Evolutionary conservation across 495 filamentous ascomycete species (phyloP).

Genomic region (Penicillium cosmopolitanum): DNA sequence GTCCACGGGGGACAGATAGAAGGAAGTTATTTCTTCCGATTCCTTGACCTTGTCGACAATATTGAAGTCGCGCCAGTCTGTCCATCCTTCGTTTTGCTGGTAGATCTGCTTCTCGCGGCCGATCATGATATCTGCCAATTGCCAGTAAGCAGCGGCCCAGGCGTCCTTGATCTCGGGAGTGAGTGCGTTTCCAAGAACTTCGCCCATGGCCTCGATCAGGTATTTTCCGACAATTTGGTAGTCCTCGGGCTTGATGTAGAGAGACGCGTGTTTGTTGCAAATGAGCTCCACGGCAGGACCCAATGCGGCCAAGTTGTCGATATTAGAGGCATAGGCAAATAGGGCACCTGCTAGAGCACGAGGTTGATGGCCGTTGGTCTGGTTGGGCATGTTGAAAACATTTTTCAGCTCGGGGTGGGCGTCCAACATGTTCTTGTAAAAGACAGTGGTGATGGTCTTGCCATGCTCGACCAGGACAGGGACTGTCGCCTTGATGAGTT

Average conservation of each 20-base stretch:
- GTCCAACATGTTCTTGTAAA: conserved; percentile 69
- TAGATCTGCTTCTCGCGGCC: conserved; percentile 64
- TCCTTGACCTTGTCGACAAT: conserved; percentile 65
- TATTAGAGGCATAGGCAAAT: conserved; percentile 70
- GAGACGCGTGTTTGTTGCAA: conserved; percentile 73
- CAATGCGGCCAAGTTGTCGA: conserved; percentile 69
- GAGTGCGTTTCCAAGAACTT: conserved; percentile 67
- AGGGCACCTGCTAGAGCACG: conserved; percentile 67
- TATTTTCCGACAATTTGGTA: conserved; percentile 71
- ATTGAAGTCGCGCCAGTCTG: conserved; percentile 67
- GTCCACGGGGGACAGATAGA: conserved; percentile 71
- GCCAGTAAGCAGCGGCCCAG: conserved; percentile 72
- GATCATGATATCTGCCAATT: conserved; percentile 73
- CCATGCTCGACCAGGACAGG: conserved; percentile 67
- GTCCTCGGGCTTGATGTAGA: conserved; percentile 68
- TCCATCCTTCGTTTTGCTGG: conserved; percentile 58
- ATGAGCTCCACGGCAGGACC: conserved; percentile 68
- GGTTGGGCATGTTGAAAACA: conserved; percentile 70
- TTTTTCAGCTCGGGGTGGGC: conserved; percentile 64
- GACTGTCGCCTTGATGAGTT: conserved; percentile 49
- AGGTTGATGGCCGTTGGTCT: conserved; percentile 65
- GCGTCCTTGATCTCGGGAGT: conserved; percentile 69
- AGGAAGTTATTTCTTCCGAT: conserved; percentile 67
- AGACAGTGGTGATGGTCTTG: conserved; percentile 63
- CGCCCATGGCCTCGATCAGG: conserved; percentile 68